phyloP scores from a whole-genome alignment of 352 stramenopile species.

The Phytopythium montanum region DNA sequence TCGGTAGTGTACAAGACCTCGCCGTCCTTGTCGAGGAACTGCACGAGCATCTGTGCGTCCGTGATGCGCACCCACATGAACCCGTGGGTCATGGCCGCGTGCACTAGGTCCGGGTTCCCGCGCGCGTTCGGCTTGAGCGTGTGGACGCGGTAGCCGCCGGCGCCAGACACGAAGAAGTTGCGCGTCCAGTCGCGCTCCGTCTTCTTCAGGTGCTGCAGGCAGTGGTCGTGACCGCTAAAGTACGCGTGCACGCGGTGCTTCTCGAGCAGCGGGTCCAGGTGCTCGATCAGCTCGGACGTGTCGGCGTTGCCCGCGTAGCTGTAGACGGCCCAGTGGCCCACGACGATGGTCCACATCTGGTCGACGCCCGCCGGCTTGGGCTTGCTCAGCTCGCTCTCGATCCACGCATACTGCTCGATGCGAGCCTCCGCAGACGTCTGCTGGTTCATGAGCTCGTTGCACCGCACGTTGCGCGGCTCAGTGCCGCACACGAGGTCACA shows the following conservation, averaged over 20 bases:
- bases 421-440: constrained; percentile 62
- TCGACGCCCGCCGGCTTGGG: constrained; percentile 61
- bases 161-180: constrained; percentile 82
- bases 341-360: constrained; percentile 83
- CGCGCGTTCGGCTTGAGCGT: constrained; percentile 61
- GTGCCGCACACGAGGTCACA: constrained; percentile 83
- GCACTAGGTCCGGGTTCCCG: constrained; percentile 62
- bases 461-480: constrained; percentile 72
- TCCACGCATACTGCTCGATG: constrained; percentile 72
- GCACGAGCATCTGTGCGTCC: constrained; percentile 61
- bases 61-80: constrained; percentile 83
- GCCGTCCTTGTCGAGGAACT: constrained; percentile 61
- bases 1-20: constrained; percentile 84
- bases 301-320: constrained; percentile 81
- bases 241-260: constrained; percentile 86
- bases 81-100: constrained; percentile 79
- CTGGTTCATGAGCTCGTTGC: constrained; percentile 72
- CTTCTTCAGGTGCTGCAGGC: constrained; percentile 75
- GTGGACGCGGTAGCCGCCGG: constrained; percentile 71
- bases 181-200: constrained; percentile 30
- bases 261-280: constrained; percentile 65
- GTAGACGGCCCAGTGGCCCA: constrained; percentile 84
- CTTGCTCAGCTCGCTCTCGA: constrained; percentile 56
- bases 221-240: constrained; percentile 87
- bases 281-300: constrained; percentile 70